Conservation (phyloP, 129 eudicot genomes). For the Tagetes patula region DNA sequence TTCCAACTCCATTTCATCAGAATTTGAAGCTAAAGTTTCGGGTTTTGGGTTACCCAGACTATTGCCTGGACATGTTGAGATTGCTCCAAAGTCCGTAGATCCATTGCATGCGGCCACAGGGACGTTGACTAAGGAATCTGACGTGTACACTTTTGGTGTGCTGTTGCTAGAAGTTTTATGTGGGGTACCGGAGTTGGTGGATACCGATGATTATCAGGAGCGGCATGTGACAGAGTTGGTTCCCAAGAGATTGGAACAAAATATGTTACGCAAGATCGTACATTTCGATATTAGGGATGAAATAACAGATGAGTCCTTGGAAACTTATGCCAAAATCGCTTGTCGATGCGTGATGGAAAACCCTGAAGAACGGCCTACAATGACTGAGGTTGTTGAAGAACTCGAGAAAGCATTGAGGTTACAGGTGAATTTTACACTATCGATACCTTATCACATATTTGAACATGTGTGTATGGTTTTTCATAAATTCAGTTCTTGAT, state of each 20-base stretch:
- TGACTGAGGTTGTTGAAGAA: conserved; percentile 32
- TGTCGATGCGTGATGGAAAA: conserved; percentile 21
- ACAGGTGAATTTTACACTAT: conserved; percentile 22
- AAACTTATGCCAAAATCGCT: conserved; percentile 37
- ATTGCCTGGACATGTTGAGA: conserved; percentile 35
- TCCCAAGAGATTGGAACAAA: conserved; percentile 37
- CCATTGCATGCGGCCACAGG: conserved; percentile 16
- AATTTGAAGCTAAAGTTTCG: conserved; percentile 34
- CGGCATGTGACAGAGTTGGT: conserved; percentile 34
- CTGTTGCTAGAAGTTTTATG: conserved; percentile 42
- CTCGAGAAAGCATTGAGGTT: conserved; percentile 35
- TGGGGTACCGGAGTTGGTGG: conserved; percentile 36
- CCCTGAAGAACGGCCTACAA: conserved; percentile 28
- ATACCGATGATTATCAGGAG: conserved; percentile 42
- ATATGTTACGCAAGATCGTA: conserved; percentile 33
- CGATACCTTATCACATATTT: neutral
- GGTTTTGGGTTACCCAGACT: conserved; percentile 36
- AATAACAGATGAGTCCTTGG: conserved; percentile 29
- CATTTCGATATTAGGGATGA: conserved; percentile 35
- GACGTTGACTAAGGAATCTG: conserved; percentile 27
- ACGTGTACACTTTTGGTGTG: conserved; percentile 38
- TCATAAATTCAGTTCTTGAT: conserved; percentile 10
- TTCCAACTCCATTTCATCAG: conserved; percentile 14
- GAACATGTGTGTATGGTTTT: neutral
- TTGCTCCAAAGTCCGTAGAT: conserved; percentile 14